These are phyloP conservation scores for Misopates orontium DNA, from an alignment of 257 asterid genomes.

Conservation along the genomic window DNA sequence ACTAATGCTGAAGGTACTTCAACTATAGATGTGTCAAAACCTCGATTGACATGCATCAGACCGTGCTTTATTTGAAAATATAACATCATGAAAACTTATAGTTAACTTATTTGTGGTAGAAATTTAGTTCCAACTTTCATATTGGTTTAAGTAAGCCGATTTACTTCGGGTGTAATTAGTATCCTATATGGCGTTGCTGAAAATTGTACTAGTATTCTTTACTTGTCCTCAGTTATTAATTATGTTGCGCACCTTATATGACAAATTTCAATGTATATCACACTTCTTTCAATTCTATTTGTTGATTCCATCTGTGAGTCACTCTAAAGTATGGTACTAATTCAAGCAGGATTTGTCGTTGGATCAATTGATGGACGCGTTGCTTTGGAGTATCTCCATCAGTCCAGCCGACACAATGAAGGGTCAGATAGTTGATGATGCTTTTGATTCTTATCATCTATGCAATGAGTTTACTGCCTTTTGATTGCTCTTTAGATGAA, in stretches of 20 bases:
- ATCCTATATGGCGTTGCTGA: slow-evolving; percentile 7
- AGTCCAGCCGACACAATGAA: slow-evolving; percentile 40
- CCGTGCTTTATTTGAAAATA: slow-evolving; percentile 8
- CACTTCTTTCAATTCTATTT: slow-evolving; percentile 11
- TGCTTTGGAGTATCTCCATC: slow-evolving; percentile 54
- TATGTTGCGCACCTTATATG: background rate
- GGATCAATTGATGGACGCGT: slow-evolving; percentile 91
- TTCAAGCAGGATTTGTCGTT: slow-evolving; percentile 66
- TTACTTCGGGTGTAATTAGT: background rate
- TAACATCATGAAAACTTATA: background rate
- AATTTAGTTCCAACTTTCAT: background rate
- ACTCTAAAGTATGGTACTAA: slow-evolving; percentile 21
- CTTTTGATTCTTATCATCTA: background rate
- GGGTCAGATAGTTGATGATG: slow-evolving; percentile 58
- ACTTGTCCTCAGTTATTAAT: background rate
- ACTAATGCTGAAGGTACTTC: slow-evolving; percentile 62
- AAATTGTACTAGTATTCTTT: background rate
- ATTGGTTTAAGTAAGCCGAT: background rate
- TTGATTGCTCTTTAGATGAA: background rate
- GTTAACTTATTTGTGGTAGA: background rate
- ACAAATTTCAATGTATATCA: background rate
- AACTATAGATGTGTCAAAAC: background rate
- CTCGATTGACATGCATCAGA: slow-evolving; percentile 19
- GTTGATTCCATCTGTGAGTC: slow-evolving; percentile 19
- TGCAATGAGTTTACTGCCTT: background rate